Evolutionary conservation across 1,284 basidiomycete species (phyloP).

Genomic region (Agaricales sp.): DNA sequence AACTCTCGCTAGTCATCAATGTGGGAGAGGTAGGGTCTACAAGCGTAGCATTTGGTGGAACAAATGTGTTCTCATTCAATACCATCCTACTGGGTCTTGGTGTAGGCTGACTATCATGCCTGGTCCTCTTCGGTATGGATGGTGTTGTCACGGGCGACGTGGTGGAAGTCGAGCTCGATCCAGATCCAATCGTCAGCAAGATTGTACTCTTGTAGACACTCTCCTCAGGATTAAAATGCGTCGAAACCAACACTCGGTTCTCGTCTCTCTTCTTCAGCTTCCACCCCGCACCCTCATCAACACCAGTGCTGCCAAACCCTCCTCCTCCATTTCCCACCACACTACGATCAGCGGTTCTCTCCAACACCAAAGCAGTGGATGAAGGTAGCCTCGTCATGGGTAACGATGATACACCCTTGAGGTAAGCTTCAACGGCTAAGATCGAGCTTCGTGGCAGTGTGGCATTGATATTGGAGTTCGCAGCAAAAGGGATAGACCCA

Average conservation of each 20-base stretch:
- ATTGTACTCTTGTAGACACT: constrained; percentile 40
- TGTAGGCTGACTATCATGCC: background rate
- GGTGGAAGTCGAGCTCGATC: constrained; percentile 5
- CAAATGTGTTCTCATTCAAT: background rate
- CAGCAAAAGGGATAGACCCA: constrained; percentile 77
- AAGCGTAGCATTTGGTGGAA: background rate
- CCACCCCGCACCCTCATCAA: constrained; percentile 29
- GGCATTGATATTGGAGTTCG: constrained; percentile 85
- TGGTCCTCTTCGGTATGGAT: constrained; percentile 7
- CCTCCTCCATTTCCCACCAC: constrained; percentile 1
- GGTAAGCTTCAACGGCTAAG: constrained; percentile 57
- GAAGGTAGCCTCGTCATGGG: constrained; percentile 62
- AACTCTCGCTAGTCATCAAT: background rate
- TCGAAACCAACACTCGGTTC: constrained; percentile 38
- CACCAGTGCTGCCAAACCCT: background rate
- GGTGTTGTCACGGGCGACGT: constrained; percentile 14
- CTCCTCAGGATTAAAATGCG: constrained; percentile 36
- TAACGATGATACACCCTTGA: constrained; percentile 51
- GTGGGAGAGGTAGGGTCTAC: background rate
- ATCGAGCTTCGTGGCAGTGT: constrained; percentile 55
- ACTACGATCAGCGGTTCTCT: constrained; percentile 22
- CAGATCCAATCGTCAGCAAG: constrained; percentile 13
- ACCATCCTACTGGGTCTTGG: background rate
- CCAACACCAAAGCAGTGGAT: constrained; percentile 43
- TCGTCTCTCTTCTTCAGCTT: constrained; percentile 48